Evolutionary conservation across 2,329 filamentous ascomycete genomes (phyloP), one percentile per base, ranked within the genome.

Genomic region (Hymenoscyphus albidus): DNA sequence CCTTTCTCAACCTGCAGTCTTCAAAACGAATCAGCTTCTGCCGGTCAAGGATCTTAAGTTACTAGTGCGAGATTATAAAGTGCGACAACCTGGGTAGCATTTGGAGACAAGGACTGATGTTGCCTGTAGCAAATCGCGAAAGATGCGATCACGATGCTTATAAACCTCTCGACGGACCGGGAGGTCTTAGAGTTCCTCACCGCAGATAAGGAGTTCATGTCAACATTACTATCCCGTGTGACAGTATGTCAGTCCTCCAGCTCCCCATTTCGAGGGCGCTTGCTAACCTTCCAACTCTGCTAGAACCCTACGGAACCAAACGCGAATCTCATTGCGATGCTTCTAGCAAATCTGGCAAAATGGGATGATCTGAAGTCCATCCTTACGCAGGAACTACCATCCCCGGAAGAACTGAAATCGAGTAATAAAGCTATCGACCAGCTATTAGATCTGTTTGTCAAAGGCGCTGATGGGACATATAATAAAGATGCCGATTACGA

Each of bases 371-470:
- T 97, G 64, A 89, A 89, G 69, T 83, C 83, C 55, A 80, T 97
- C 4, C 77, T 94, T 12, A 81, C 82, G 4, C 81, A 90, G 63
- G 90, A 89, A 73, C 89, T 92, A 68, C 79, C 84, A 6, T 77
- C 88, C 0, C 90, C 92, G 2, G 84, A 87, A 63, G 81, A 82
- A n/a, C 84, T 97, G 6, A 87, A 86, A 5, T 89, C 86, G 1
- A 91, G 92, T 51, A 84, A 88, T 42, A 82, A 86, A 65, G 88
- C 92, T 4, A 85, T 98, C 72, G 93, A 97, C 76, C 95, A 98
- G 77, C 81, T 99, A 38, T 87, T 99, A 76, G 95, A 98, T 76
- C 89, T 96, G 71, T 99, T 99, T 75, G 95, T 98, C 75, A 96
- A 95, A 79, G 94, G 94, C 22, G 88, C 91, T 27, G 88, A 90